Evolutionary conservation across 495 filamentous ascomycete genomes (phyloP), one percentile per base, ranked within the genome.

Genomic region (Aspergillus heteromorphus): DNA sequence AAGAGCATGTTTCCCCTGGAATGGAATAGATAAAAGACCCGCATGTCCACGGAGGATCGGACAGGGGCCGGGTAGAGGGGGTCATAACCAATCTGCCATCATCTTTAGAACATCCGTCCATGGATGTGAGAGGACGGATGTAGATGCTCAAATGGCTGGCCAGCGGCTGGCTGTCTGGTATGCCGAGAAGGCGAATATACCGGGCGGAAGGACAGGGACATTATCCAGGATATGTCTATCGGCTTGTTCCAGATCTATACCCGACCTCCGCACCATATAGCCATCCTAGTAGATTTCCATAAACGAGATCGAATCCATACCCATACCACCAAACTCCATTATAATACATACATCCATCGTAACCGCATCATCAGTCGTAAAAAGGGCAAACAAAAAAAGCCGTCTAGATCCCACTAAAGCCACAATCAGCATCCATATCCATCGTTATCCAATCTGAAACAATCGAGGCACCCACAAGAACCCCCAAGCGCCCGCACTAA

Each of bases 71-170:
- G 69, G 69, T 68, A 69, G 41, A 50, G 63, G 60, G 67, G 68
- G 66, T 48, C 38, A 6, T 42, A 34, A 51, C 34, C 63, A 50
- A 72, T 90, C 75, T 90, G 71, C 87, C 87, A 90, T 85, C 82
- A 72, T 78, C 76, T 87, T 84, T 90, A 90, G 86, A 85, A 84
- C 70, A 81, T 79, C 76, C 72, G 79, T 78, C 80, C 80, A 87
- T 74, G 74, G 79, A 7, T n/a, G 13, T 65, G 59, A 58, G 51
- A 60, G 63, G 48, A 55, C 64, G 66, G 63, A 67, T 60, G 64
- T 65, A 62, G 87, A 90, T 90, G 86, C 87, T 82, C 65, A 69
- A 66, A 76, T 77, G 76, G 72, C 61, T 38, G 19, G 20, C 42
- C 30, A 34, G 40, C 31, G 25, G 20, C 17, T 38, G 31, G 11